A percentile compares a stretch with the other conserved stretches of the same genome.
phyloP scores from a whole-genome alignment of 257 asterid species.

The Solanum rostratum region DNA sequence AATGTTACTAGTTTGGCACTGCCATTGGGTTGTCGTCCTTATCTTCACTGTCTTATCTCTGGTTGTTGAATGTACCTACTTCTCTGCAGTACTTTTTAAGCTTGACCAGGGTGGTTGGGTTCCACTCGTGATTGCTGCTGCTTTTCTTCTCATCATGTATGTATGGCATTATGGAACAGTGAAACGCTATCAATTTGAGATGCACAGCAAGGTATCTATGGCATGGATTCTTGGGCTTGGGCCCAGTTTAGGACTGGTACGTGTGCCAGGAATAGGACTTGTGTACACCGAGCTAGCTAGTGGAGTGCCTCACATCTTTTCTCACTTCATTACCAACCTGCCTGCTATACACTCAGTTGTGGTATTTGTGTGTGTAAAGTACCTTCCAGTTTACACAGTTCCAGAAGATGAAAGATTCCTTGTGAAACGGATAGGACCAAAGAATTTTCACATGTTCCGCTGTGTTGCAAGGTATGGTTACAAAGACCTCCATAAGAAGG shows the following conservation, averaged over 20 bases:
- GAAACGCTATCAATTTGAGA: slow-evolving; percentile 83
- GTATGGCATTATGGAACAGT: slow-evolving; percentile 88
- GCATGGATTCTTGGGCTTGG: slow-evolving; percentile 97
- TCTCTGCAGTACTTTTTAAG: slow-evolving; percentile 81
- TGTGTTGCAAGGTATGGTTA: slow-evolving; percentile 56
- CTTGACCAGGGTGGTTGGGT: slow-evolving; percentile 98
- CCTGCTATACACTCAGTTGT: slow-evolving; percentile 91
- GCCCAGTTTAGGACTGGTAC: slow-evolving; percentile 90
- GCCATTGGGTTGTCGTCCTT: slow-evolving; percentile 83
- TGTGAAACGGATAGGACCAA: slow-evolving; percentile 45
- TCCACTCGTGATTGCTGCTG: slow-evolving; percentile 85
- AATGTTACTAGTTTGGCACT: slow-evolving; percentile 93
- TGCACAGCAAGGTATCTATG: slow-evolving; percentile 96
- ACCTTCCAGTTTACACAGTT: slow-evolving; percentile 44
- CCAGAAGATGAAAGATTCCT: slow-evolving; percentile 42
- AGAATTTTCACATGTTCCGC: slow-evolving; percentile 53
- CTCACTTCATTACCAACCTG: slow-evolving; percentile 89
- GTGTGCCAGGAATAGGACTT: slow-evolving; percentile 94
- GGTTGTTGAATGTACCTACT: slow-evolving; percentile 72
- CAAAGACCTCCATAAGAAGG: slow-evolving; percentile 36
- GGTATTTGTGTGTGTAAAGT: slow-evolving; percentile 48
- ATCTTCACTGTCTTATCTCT: slow-evolving; percentile 73
- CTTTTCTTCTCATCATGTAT: slow-evolving; percentile 76
- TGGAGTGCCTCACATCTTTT: slow-evolving; percentile 90
- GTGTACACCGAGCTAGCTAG: slow-evolving; percentile 96